phyloP scores from a whole-genome alignment of 2,329 filamentous ascomycete genomes.

The Aspergillus flavus region DNA sequence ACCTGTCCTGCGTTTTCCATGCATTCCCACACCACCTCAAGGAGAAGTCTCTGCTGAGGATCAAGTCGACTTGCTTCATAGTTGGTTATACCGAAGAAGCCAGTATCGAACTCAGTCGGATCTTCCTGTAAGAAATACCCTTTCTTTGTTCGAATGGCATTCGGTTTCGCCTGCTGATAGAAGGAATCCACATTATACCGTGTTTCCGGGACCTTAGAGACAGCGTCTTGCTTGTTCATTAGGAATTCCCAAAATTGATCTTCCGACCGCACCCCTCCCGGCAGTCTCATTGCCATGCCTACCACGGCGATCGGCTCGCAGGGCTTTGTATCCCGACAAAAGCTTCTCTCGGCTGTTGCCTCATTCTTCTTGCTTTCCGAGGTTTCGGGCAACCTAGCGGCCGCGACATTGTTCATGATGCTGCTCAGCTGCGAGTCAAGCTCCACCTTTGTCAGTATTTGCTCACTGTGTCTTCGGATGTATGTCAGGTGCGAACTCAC shows the following conservation, averaged over 20 bases:
- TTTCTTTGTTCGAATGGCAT: not conserved
- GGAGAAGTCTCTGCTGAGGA: conserved; percentile 32
- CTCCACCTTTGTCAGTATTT: too few species aligned
- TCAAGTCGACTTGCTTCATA: conserved; percentile 26
- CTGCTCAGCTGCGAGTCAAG: too few species aligned
- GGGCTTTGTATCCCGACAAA: not conserved
- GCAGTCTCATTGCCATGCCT: conserved; percentile 23
- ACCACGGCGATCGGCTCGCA: conserved; percentile 13
- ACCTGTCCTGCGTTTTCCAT: conserved; percentile 24
- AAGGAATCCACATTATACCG: conserved; percentile 28
- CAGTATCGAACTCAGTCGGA: conserved; percentile 23
- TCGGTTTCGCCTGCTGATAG: not conserved
- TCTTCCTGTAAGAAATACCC: conserved; percentile 32
- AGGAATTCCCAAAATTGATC: conserved; percentile 20
- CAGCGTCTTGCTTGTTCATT: conserved; percentile 15
- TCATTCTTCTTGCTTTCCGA: too few species aligned
- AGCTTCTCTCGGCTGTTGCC: too few species aligned
- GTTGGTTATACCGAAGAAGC: conserved; percentile 25
- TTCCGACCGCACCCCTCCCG: conserved; percentile 14
- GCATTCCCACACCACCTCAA: conserved; percentile 26
- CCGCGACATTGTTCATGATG: too few species aligned
- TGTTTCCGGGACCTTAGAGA: conserved; percentile 21
- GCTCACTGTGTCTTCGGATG: too few species aligned
- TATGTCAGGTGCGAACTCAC: too few species aligned
- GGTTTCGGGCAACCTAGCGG: too few species aligned